Evolutionary conservation across 148 eudicot genomes (phyloP), one percentile per base, ranked within the genome.

Genomic region (Fagopyrum homotropicum): DNA sequence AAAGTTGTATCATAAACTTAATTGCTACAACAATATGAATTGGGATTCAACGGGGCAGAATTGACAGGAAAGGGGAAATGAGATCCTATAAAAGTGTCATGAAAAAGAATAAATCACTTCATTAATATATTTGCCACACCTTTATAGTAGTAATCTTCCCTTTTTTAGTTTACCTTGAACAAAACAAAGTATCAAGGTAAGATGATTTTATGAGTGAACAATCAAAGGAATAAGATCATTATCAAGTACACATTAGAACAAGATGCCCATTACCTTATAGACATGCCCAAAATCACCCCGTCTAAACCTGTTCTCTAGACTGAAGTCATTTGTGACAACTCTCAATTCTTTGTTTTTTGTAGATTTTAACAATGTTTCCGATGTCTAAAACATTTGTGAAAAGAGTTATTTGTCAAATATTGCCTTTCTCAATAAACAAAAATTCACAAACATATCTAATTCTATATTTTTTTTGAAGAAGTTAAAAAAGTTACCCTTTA

Each of bases 61-160:
- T 22, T 22, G 26, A 22, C 26, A 22, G 0, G 26, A 22, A 22
- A 22, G 26, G 26, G 26, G 26, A 22, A 22, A 22, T 22, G 26
- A 22, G 26, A 22, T 22, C 26, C 26, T 22, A 22, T 22, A 22
- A 22, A 22, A 22, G 26, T 22, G 26, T 22, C 26, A 22, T 22
- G 26, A 22, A 22, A 22, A 22, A 22, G 26, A 22, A 22, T 22
- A 22, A 22, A 22, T 22, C 26, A 22, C 26, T 22, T 22, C 26
- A 22, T 22, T 22, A 22, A 22, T 22, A 22, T 22, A 22, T 22
- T 22, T 22, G 26, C 26, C 26, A 22, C 26, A 86, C 89, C 76
- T 86, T 86, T 73, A 86, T 73, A 43, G 89, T 87, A 79, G 81
- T 85, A 17, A 84, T 22, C 54, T 76, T 86, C 44, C 87, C 89